Evolutionary conservation across 2,329 filamentous ascomycete genomes (phyloP).

Genomic region (Acrodontium crateriforme): DNA sequence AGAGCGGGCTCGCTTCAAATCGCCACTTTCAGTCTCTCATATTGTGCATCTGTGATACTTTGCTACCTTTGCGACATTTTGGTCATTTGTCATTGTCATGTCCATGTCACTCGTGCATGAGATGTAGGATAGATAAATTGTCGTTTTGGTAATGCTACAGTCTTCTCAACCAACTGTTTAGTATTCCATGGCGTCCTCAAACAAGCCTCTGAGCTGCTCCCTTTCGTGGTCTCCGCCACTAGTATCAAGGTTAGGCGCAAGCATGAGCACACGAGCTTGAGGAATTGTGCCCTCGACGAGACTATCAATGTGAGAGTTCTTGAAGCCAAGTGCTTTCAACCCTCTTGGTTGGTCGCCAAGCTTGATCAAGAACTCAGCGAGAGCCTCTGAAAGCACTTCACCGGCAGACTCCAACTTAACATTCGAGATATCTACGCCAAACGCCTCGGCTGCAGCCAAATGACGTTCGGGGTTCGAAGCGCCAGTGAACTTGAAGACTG

Average conservation of each 20-base stretch:
- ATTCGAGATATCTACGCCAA: slow-evolving; percentile 77
- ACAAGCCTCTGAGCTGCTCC: slow-evolving; percentile 34
- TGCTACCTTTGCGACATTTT: too few relatives aligned
- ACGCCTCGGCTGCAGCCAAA: slow-evolving; percentile 73
- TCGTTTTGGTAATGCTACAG: too few relatives aligned
- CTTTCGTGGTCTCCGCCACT: slow-evolving; percentile 33
- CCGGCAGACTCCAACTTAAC: slow-evolving; percentile 84
- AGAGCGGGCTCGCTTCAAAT: too few relatives aligned
- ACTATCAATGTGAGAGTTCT: slow-evolving; percentile 57
- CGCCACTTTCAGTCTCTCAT: too few relatives aligned
- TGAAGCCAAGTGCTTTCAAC: slow-evolving; percentile 71
- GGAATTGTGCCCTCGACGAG: slow-evolving; percentile 92
- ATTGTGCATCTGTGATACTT: too few relatives aligned
- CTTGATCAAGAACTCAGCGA: slow-evolving; percentile 65
- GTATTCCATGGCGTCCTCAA: slow-evolving; percentile 34
- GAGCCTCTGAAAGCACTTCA: slow-evolving; percentile 70
- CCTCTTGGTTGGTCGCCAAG: slow-evolving; percentile 86
- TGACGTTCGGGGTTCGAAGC: slow-evolving; percentile 88
- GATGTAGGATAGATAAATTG: too few relatives aligned
- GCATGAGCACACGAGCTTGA: slow-evolving; percentile 76
- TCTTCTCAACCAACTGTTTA: too few relatives aligned
- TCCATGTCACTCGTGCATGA: too few relatives aligned
- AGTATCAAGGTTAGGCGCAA: slow-evolving; percentile 63
- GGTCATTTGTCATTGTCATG: too few relatives aligned
- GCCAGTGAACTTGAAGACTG: slow-evolving; percentile 86